Evolutionary conservation across 2,329 filamentous ascomycete species (phyloP).

Genomic region (Paecilomyces variotii): DNA sequence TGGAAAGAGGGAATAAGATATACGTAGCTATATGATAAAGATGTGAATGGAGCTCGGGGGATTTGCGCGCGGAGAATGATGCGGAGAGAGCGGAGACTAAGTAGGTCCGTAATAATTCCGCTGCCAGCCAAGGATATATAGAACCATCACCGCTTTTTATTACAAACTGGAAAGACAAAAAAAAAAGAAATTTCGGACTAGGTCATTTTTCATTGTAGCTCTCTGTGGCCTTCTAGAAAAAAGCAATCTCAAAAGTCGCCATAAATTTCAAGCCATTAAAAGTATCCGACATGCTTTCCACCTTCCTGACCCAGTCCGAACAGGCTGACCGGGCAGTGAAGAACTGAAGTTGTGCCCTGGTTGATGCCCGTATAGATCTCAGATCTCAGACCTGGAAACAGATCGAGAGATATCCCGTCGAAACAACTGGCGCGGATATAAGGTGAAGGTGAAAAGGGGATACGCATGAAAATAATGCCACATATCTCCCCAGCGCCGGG

Average conservation of each 20-base stretch:
- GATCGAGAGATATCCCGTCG: background rate
- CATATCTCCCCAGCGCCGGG: background rate
- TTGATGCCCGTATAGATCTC: background rate
- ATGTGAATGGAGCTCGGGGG: background rate
- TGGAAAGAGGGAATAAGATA: background rate
- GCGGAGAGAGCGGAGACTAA: background rate
- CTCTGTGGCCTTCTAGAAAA: background rate
- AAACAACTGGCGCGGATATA: background rate
- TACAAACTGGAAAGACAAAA: no score
- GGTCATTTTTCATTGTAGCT: background rate
- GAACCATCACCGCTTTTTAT: background rate
- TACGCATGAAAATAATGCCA: background rate
- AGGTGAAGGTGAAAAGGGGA: background rate
- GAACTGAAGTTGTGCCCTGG: background rate
- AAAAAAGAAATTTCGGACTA: background rate
- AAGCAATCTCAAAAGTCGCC: background rate
- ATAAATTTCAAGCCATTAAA: background rate
- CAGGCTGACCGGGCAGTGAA: background rate
- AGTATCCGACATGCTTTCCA: background rate
- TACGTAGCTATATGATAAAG: background rate
- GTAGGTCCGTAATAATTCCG: background rate
- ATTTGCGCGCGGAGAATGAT: background rate
- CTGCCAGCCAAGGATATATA: background rate
- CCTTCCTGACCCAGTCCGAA: background rate
- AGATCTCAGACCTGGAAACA: background rate